These are phyloP conservation scores for Nicotiana knightiana DNA, from an alignment of 257 asterid species.

Conservation along the genomic window DNA sequence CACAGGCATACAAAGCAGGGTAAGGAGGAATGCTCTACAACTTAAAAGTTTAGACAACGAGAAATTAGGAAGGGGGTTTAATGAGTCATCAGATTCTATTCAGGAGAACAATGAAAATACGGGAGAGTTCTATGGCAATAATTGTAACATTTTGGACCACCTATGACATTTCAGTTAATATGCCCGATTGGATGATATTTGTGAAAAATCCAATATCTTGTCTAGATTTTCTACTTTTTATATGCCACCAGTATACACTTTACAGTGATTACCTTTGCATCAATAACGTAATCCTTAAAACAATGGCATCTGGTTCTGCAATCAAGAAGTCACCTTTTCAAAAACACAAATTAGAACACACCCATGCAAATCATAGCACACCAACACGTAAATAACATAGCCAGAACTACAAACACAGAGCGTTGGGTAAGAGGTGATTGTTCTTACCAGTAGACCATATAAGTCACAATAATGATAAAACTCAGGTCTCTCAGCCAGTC, in stretches of 20 bases:
- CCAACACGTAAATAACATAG: background rate
- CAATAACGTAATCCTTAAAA: background rate
- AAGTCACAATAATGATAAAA: slow-evolving; percentile 87
- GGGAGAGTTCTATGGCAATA: background rate
- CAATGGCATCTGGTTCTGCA: slow-evolving; percentile 1
- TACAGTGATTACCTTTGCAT: background rate
- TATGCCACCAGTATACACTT: background rate
- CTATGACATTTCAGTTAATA: background rate
- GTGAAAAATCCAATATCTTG: background rate
- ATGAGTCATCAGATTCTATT: background rate
- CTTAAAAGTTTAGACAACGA: background rate
- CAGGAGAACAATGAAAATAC: background rate
- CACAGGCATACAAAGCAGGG: background rate
- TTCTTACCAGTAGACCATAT: slow-evolving; percentile 79
- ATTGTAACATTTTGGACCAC: background rate
- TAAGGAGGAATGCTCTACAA: background rate
- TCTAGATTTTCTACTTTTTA: background rate
- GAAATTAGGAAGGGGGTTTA: background rate
- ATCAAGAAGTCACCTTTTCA: background rate
- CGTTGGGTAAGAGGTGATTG: background rate
- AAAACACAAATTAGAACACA: background rate
- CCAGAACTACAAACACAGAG: background rate
- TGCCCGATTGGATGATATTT: background rate
- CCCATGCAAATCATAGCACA: background rate
- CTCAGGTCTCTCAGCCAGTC: slow-evolving; percentile 95